A percentile compares a stretch with the other conserved stretches of the same genome.
These are phyloP conservation scores for Aspergillus sp. DNA, from an alignment of 2,329 filamentous ascomycete genomes.

Conservation along the genomic window DNA sequence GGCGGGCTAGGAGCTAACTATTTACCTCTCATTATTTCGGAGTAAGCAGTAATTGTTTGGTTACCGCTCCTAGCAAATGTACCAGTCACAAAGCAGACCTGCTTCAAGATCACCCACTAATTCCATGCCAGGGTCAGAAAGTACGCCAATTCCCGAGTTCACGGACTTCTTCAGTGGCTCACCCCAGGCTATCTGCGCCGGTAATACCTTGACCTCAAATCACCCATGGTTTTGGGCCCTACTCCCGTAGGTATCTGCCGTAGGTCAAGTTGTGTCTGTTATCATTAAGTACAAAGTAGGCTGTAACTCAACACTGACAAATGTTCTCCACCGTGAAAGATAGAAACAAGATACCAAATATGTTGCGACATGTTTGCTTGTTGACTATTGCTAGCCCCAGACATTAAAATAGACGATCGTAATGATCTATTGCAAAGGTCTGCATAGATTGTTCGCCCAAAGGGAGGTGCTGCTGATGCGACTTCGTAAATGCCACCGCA, in stretches of 20 bases:
- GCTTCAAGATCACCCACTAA: slow-evolving; percentile 1
- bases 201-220: neutral
- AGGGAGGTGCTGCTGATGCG: neutral
- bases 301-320: neutral
- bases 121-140: slow-evolving; percentile 3
- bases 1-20: neutral
- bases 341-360: neutral
- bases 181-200: neutral
- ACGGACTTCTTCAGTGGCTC: neutral
- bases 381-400: neutral
- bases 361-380: neutral
- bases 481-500: slow-evolving; percentile 5
- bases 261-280: neutral
- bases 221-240: neutral
- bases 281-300: neutral
- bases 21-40: neutral
- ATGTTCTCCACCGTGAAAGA: neutral
- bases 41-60: neutral
- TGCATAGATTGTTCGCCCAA: neutral
- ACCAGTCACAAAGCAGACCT: slow-evolving; percentile 9
- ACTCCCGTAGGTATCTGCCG: neutral
- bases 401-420: neutral
- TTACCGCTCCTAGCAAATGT: slow-evolving; percentile 3
- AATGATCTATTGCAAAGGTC: slow-evolving; percentile 3
- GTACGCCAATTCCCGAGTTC: neutral